Percentiles rank a stretch among this genome's conserved stretches.
Conservation (phyloP, 2,329 filamentous ascomycete genomes). For the Penicillium italicum region DNA sequence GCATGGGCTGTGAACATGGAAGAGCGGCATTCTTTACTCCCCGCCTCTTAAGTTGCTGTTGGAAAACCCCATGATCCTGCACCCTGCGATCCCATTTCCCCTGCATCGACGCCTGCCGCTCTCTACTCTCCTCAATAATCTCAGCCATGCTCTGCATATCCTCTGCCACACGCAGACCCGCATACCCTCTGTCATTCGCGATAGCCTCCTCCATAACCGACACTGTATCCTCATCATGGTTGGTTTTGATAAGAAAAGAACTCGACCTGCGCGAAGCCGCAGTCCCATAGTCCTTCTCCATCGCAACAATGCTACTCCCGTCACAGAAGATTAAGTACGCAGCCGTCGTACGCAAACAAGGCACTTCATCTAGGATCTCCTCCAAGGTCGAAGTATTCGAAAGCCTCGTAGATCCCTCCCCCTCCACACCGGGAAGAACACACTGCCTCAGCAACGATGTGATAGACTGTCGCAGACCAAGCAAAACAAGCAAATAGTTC, state of each 20-base stretch:
- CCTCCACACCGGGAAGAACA: background rate
- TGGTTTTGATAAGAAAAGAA: constrained; percentile 56
- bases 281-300: constrained; percentile 55
- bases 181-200: constrained; percentile 17
- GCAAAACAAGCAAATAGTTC: constrained; percentile 52
- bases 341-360: constrained; percentile 47
- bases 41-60: background rate
- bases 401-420: background rate
- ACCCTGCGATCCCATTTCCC: constrained; percentile 38
- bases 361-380: constrained; percentile 34
- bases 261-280: constrained; percentile 46
- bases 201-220: constrained; percentile 18
- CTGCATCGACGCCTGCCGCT: constrained; percentile 36
- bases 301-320: constrained; percentile 44
- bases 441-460: constrained; percentile 48
- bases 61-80: constrained; percentile 10
- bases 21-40: background rate
- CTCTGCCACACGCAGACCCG: constrained; percentile 16
- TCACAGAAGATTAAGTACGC: constrained; percentile 58
- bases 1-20: constrained; percentile 9
- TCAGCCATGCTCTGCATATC: constrained; percentile 22
- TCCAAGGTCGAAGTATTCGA: constrained; percentile 13
- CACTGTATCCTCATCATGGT: constrained; percentile 47
- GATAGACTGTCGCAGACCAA: constrained; percentile 54
- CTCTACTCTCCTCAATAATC: constrained; percentile 34